Evolutionary conservation across 441 rosid genomes (phyloP).

Genomic region (Arabidopsis lyrata): DNA sequence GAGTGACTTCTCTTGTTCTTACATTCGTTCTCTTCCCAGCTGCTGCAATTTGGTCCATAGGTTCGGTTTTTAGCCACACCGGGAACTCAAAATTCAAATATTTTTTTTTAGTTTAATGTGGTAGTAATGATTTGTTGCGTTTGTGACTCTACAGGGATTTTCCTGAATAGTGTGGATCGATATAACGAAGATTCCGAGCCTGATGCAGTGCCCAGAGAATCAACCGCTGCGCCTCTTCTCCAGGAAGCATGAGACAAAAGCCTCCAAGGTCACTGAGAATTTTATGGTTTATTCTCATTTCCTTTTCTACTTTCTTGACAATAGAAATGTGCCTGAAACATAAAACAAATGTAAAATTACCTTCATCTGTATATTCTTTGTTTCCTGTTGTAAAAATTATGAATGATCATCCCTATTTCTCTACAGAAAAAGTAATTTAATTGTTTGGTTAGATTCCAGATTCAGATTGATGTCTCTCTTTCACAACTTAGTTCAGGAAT

Average conservation of each 20-base stretch:
- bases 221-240: constrained; percentile 67
- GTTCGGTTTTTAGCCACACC: constrained; percentile 44
- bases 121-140: constrained; percentile 17
- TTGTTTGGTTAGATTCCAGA: constrained; percentile 1
- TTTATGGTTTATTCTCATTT: constrained; percentile 7
- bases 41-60: constrained; percentile 80
- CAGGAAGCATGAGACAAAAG: constrained; percentile 44
- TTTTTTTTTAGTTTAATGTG: background rate
- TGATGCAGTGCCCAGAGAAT: constrained; percentile 49
- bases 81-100: background rate
- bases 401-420: background rate
- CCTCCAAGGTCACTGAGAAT: constrained; percentile 23
- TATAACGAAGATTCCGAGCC: constrained; percentile 66
- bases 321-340: background rate
- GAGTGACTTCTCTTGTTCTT: constrained; percentile 78
- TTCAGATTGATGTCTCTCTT: background rate
- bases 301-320: constrained; percentile 16
- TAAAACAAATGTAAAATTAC: background rate
- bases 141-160: constrained; percentile 59
- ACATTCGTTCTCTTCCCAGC: constrained; percentile 78
- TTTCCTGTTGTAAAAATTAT: constrained; percentile 16
- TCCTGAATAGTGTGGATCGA: constrained; percentile 74
- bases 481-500: constrained; percentile 4
- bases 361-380: constrained; percentile 18
- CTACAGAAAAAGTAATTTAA: background rate